Conservation (phyloP, 163 green algal species). For the Scenedesmus sp. region DNA sequence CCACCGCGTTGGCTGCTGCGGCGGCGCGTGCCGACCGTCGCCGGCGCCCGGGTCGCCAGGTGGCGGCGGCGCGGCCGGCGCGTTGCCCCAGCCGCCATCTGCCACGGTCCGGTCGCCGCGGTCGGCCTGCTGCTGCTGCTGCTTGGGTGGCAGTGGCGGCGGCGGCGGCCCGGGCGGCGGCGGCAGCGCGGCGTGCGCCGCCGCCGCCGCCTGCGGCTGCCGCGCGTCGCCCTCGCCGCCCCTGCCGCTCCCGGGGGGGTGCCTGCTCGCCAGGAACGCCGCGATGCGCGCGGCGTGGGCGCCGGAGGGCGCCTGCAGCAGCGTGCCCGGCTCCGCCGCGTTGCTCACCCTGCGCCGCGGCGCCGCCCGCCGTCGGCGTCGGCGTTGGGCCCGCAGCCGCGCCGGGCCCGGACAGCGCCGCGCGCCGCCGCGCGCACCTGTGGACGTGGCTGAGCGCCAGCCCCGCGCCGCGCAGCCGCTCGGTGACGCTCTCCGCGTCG, state of each 20-base stretch:
- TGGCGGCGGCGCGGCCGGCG: too few relatives aligned
- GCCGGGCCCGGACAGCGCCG: too few relatives aligned
- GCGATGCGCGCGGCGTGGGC: not conserved
- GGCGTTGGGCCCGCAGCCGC: too few relatives aligned
- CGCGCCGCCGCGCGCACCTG: not conserved
- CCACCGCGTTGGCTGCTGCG: not conserved
- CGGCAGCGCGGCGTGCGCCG: slow-evolving; percentile 20
- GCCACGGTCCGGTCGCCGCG: not conserved
- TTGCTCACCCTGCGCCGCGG: slow-evolving; percentile 27
- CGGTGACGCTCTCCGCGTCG: slow-evolving; percentile 36
- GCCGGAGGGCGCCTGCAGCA: slow-evolving; percentile 19
- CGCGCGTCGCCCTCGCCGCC: too few relatives aligned
- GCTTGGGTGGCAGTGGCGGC: slow-evolving; percentile 1
- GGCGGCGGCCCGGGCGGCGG: slow-evolving; percentile 6
- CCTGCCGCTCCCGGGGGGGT: slow-evolving; percentile 6
- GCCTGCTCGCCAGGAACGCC: not conserved
- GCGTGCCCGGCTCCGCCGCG: slow-evolving; percentile 17
- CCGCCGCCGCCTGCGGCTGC: slow-evolving; percentile 16
- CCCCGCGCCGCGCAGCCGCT: slow-evolving; percentile 24
- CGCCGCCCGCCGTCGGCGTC: not conserved
- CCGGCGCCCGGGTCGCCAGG: not conserved
- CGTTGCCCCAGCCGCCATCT: slow-evolving; percentile 5
- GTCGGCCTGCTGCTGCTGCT: slow-evolving; percentile 16
- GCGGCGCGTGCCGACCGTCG: slow-evolving; percentile 3
- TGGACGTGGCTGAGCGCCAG: slow-evolving; percentile 23